Evolutionary conservation across 2,329 filamentous ascomycete species (phyloP).

Genomic region (Aspergillus tanneri): DNA sequence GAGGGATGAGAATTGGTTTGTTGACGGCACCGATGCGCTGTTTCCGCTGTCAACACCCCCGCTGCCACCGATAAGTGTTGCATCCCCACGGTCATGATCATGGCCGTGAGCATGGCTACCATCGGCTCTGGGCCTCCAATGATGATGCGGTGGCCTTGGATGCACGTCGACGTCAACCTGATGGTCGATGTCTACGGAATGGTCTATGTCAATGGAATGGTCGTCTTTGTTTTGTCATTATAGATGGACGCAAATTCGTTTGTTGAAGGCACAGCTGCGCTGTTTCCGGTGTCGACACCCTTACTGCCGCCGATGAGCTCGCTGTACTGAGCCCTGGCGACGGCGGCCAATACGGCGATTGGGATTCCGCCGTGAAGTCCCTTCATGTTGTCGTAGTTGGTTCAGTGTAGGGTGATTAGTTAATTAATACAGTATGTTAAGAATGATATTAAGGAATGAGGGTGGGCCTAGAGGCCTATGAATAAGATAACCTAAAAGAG

Average conservation of each 20-base stretch:
- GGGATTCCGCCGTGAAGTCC: conserved; percentile 37
- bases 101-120: not conserved
- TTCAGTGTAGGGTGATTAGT: too few species aligned
- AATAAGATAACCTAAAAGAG: conserved; percentile 5
- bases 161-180: too few species aligned
- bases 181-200: not conserved
- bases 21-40: not conserved
- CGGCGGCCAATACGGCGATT: conserved; percentile 35
- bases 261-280: not conserved
- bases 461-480: conserved; percentile 8
- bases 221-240: not conserved
- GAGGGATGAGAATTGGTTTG: not conserved
- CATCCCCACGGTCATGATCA: not conserved
- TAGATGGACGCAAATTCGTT: not conserved
- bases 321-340: conserved; percentile 28
- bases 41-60: conserved; percentile 5
- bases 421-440: too few species aligned
- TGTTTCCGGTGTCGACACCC: not conserved
- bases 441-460: conserved; percentile 15
- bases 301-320: conserved; percentile 11
- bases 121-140: not conserved
- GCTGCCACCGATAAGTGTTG: too few species aligned
- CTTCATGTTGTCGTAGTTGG: conserved; percentile 33
- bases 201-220: not conserved
- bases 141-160: too few species aligned